These are phyloP conservation scores for Dactylis glomerata DNA, from an alignment of 176 grass and related monocot species.

Conservation along the genomic window DNA sequence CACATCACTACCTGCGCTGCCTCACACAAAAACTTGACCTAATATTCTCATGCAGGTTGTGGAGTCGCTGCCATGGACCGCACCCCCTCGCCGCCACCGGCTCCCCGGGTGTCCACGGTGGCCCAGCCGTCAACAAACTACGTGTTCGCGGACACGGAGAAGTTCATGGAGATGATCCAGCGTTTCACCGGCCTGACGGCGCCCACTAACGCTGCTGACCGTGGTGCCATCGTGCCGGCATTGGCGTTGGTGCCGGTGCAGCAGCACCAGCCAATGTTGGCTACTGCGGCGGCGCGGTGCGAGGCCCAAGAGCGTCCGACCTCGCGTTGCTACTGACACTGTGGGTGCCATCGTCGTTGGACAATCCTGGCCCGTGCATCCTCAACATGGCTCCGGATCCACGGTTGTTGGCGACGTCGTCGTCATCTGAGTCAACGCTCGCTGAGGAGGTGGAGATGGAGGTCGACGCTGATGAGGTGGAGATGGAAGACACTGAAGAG, in stretches of 20 bases:
- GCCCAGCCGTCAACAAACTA: not conserved
- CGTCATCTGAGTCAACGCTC: no score
- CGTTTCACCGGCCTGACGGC: constrained; percentile 25
- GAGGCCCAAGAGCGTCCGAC: not conserved
- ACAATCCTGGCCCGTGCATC: not conserved
- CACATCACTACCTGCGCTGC: not conserved
- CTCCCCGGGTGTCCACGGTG: not conserved
- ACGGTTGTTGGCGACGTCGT: no score
- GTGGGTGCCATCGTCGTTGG: not conserved
- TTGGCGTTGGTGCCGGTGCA: not conserved
- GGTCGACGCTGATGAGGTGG: not conserved
- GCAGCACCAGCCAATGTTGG: not conserved
- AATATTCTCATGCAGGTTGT: not conserved
- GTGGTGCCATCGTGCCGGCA: not conserved
- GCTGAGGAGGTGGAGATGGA: no score
- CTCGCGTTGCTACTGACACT: not conserved
- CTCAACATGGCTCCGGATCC: not conserved
- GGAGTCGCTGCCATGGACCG: constrained; percentile 12
- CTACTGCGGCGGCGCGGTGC: not conserved
- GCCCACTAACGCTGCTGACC: not conserved
- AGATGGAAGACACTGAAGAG: constrained; percentile 21
- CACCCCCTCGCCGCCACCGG: not conserved
- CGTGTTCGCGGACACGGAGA: not conserved
- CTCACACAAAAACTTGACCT: not conserved
- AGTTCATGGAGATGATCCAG: constrained; percentile 42